Base-by-base conservation (phyloP, 192 early-diverging fungal genomes). In the Bifiguratus adelaidae region DNA sequence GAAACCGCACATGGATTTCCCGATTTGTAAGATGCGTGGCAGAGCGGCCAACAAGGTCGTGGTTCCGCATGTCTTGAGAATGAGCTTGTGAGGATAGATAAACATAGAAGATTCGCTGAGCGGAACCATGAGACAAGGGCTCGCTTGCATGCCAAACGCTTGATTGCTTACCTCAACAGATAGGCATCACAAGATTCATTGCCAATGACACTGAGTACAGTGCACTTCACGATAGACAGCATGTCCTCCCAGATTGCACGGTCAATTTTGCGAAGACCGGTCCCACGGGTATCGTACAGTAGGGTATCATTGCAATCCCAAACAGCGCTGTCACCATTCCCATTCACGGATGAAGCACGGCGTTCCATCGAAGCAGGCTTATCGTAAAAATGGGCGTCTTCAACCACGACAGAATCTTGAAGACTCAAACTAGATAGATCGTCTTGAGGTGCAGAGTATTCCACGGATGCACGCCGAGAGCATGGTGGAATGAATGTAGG, bases 81-180 rank as follows among this genome's bases (percentile, higher is more conserved):
- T 88, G 25, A 98, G 50, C 51, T 90, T 87, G 74, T 95, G 84
- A n/a, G 83, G 78, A 60, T 92, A 95, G 13, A 98, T 89, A 67
- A 98, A 98, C 80, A 98, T 86, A 35, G 91, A 93, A 12, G 90
- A 93, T 72, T 98, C 95, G 67, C 89, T 75, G n/a, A n/a, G n/a
- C n/a, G n/a, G n/a, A n/a, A n/a, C n/a, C n/a, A n/a, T n/a, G n/a
- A n/a, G n/a, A n/a, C n/a, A n/a, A n/a, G n/a, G n/a, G n/a, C n/a
- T n/a, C n/a, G n/a, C n/a, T n/a, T n/a, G 22, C 23, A 20, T 26
- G 20, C 24, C 47, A 49, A 56, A 33, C 24, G 47, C 24, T 30
- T 19, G 19, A 18, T 24, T 6, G 25, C 11, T 48, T 57, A 81
- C 78, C 76, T 93, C 47, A 98, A 73, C 36, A 99, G 71, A 65